Percentiles rank a stretch among this genome's conserved stretches.
These are phyloP conservation scores for Erigeron canadensis DNA, from an alignment of 129 eudicot species.

Conservation along the genomic window DNA sequence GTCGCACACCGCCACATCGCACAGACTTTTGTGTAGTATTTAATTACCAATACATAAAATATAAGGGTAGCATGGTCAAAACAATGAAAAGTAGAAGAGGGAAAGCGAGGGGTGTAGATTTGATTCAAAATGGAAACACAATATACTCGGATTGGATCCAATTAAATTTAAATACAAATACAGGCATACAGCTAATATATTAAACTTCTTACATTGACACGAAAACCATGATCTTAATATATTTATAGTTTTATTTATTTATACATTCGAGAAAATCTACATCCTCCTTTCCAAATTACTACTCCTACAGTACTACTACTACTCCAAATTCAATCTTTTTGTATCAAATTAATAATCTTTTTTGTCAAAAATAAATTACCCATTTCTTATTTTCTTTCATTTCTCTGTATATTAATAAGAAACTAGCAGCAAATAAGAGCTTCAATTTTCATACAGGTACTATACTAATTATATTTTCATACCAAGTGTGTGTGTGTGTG, in stretches of 20 bases:
- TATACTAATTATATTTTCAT: too few species aligned
- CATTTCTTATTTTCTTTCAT: too few species aligned
- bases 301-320: background rate
- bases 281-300: slow-evolving; percentile 18
- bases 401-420: background rate
- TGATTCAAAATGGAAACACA: slow-evolving; percentile 20
- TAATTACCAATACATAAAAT: background rate
- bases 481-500: too few species aligned
- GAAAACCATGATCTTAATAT: slow-evolving; percentile 18
- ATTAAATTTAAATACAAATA: slow-evolving; percentile 13
- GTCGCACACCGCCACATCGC: too few species aligned
- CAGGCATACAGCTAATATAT: slow-evolving; percentile 1
- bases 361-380: slow-evolving; percentile 13
- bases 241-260: too few species aligned
- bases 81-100: slow-evolving; percentile 22
- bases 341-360: slow-evolving; percentile 24
- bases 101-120: slow-evolving; percentile 38
- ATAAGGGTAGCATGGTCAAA: slow-evolving; percentile 24
- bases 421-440: slow-evolving; percentile 11
- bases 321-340: slow-evolving; percentile 6
- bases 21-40: too few species aligned
- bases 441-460: slow-evolving; percentile 29
- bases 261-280: slow-evolving; percentile 23
- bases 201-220: slow-evolving; percentile 23
- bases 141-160: slow-evolving; percentile 11